These are phyloP conservation scores for Fusarium mexicanum DNA, from an alignment of 2,329 filamentous ascomycete species.

Conservation along the genomic window DNA sequence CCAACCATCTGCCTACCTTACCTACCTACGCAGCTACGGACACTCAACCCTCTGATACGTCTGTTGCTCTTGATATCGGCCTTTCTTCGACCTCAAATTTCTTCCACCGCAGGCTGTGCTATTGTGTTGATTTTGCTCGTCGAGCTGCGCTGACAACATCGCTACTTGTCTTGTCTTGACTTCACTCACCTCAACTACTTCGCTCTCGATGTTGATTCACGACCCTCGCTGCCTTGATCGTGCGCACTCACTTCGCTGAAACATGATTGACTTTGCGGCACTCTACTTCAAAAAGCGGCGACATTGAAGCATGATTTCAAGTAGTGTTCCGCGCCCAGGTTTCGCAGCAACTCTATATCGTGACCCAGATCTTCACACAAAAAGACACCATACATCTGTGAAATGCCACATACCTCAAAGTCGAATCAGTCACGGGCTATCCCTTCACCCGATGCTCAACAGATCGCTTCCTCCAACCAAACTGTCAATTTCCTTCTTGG, in stretches of 20 bases:
- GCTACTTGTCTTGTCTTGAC: not conserved
- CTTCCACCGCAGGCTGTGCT: not conserved
- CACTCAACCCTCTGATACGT: not conserved
- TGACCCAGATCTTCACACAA: conserved; percentile 6
- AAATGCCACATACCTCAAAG: conserved; percentile 39
- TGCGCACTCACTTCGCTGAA: conserved; percentile 21
- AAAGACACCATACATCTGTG: conserved; percentile 22
- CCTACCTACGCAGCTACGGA: not conserved
- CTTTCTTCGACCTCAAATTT: not conserved
- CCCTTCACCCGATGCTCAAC: conserved; percentile 27
- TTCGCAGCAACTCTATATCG: not conserved
- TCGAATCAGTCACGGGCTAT: conserved; percentile 29
- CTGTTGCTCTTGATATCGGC: not conserved
- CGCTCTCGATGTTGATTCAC: conserved; percentile 7
- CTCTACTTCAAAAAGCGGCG: conserved; percentile 38
- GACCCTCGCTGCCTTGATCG: not conserved
- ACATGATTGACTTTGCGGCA: conserved; percentile 33
- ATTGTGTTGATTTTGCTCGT: not conserved
- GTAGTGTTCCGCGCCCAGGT: conserved; percentile 20
- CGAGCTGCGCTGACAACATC: not conserved
- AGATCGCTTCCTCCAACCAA: conserved; percentile 53
- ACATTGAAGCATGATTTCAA: conserved; percentile 39
- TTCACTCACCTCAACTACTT: not conserved
- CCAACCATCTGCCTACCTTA: not conserved
- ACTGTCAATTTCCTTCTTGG: conserved; percentile 54